phyloP scores from a whole-genome alignment of 306 rosid species.

The Begonia fuchsioides region DNA sequence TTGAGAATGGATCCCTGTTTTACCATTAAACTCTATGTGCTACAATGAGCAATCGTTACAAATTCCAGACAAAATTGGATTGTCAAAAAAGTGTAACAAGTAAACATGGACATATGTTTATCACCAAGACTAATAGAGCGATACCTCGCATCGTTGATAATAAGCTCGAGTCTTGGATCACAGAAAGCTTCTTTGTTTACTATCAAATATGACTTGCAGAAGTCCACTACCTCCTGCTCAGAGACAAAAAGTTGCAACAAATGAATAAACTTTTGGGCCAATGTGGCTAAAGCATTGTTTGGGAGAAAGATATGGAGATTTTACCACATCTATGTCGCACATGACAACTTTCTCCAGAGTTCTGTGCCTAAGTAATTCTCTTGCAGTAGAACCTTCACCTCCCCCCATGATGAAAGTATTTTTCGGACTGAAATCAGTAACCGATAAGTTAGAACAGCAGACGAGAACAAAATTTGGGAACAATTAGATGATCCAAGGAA shows the following conservation, averaged over 20 bases:
- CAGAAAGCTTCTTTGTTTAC: conserved; percentile 83
- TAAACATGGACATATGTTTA: too few relatives aligned
- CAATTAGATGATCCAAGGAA: neutral
- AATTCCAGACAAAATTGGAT: too few relatives aligned
- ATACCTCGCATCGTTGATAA: conserved; percentile 88
- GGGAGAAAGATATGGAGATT: too few relatives aligned
- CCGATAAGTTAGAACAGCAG: neutral
- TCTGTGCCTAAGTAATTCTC: conserved; percentile 77
- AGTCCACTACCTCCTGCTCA: conserved; percentile 83
- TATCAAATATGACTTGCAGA: conserved; percentile 73
- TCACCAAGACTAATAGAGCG: neutral
- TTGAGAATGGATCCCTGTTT: too few relatives aligned
- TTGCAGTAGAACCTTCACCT: conserved; percentile 99
- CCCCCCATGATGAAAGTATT: conserved; percentile 91
- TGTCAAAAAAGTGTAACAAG: too few relatives aligned
- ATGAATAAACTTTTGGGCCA: too few relatives aligned
- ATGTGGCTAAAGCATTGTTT: neutral
- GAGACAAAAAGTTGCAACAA: too few relatives aligned
- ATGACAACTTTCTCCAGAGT: conserved; percentile 72
- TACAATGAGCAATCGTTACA: too few relatives aligned
- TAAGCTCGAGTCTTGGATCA: conserved; percentile 60
- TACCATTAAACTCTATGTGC: too few relatives aligned
- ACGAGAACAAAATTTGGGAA: neutral
- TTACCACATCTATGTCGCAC: conserved; percentile 96
- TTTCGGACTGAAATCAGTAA: conserved; percentile 38